Conservation (phyloP, 2,329 filamentous ascomycete genomes). For the Diaporthe velutina region DNA sequence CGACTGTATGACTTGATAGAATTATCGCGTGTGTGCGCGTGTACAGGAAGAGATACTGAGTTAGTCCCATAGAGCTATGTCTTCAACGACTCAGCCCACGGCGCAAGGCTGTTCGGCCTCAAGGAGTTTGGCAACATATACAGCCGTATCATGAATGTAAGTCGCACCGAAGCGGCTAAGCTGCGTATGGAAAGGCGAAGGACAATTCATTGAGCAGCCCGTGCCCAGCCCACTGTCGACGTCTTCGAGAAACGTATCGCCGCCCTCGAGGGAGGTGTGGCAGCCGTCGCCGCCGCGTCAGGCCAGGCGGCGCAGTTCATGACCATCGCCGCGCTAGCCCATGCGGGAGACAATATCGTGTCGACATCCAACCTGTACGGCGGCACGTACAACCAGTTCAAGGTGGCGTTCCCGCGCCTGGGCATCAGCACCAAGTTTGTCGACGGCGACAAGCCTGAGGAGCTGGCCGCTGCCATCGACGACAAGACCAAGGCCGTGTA, state of each 20-base stretch:
- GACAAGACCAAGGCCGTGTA: slow-evolving; percentile 95
- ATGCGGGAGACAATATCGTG: slow-evolving; percentile 92
- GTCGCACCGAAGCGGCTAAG: slow-evolving; percentile 45
- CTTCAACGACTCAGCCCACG: slow-evolving; percentile 97
- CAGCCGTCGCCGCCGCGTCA: slow-evolving; percentile 85
- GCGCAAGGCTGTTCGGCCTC: slow-evolving; percentile 93
- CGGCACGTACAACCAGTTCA: slow-evolving; percentile 97
- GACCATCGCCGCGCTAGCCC: slow-evolving; percentile 85
- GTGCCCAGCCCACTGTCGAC: slow-evolving; percentile 86
- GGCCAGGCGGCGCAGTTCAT: slow-evolving; percentile 96
- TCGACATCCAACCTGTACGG: slow-evolving; percentile 93
- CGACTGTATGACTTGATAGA: slow-evolving; percentile 67
- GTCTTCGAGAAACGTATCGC: slow-evolving; percentile 97
- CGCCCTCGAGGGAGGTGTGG: slow-evolving; percentile 93
- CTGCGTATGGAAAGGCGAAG: neutral
- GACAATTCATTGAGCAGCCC: neutral
- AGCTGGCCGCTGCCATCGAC: slow-evolving; percentile 86
- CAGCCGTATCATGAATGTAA: slow-evolving; percentile 93
- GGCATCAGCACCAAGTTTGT: slow-evolving; percentile 92
- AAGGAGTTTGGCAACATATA: slow-evolving; percentile 99
- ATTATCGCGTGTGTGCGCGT: neutral
- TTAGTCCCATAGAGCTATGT: slow-evolving; percentile 75
- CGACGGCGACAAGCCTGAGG: slow-evolving; percentile 81
- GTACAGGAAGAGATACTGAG: slow-evolving; percentile 36
- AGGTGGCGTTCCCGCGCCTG: slow-evolving; percentile 88